Evolutionary conservation across 169 alveolate species (phyloP).

Genomic region (Eimeria acervulina): DNA sequence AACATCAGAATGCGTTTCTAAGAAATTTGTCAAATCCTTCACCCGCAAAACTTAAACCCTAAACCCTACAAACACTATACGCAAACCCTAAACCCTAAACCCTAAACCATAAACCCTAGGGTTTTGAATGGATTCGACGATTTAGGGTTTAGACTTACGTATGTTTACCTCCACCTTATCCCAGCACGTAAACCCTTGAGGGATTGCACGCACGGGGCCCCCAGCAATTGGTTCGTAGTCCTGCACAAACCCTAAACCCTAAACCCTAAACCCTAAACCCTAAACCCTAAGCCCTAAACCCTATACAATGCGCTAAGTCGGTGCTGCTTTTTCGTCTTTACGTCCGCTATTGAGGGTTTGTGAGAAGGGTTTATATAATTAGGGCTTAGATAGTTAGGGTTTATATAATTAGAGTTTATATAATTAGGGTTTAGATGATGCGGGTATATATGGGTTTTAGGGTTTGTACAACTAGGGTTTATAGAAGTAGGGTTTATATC

Average conservation of each 20-base stretch:
- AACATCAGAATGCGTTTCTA: conserved; percentile 87
- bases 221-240: conserved; percentile 96
- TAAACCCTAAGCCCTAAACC: not conserved
- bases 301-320: no score
- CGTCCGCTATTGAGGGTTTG: no score
- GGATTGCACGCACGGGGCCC: conserved; percentile 98
- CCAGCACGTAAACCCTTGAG: conserved; percentile 98
- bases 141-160: conserved; percentile 53
- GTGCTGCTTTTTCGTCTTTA: no score
- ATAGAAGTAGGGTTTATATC: no score
- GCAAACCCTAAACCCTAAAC: conserved; percentile 28
- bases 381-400: no score
- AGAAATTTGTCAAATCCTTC: conserved; percentile 87
- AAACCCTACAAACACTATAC: conserved; percentile 17
- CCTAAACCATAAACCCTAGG: not conserved
- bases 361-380: not conserved
- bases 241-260: conserved; percentile 86
- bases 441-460: no score
- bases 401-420: no score
- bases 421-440: no score
- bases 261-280: conserved; percentile 36
- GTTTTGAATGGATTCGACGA: not conserved
- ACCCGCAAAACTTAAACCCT: conserved; percentile 72
- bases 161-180: conserved; percentile 95
- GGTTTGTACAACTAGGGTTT: no score